A percentile compares a stretch with the other conserved stretches of the same genome.
These are phyloP conservation scores for Scedosporium boydii DNA, from an alignment of 2,329 filamentous ascomycete species.

Conservation along the genomic window DNA sequence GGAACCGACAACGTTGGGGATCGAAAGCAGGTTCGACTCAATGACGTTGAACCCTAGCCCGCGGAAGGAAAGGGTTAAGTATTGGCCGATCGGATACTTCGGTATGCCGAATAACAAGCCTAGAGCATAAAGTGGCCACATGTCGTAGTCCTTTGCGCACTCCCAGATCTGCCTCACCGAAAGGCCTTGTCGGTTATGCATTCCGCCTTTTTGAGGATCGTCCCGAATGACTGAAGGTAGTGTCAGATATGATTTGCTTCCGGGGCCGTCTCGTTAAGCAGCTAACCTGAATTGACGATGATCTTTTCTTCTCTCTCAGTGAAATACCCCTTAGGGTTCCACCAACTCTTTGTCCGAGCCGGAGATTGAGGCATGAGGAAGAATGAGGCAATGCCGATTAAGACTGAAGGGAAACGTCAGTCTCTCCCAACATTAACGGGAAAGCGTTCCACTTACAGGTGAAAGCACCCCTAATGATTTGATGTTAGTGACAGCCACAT, in stretches of 20 bases:
- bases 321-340: conserved; percentile 51
- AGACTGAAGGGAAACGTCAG: conserved; percentile 17
- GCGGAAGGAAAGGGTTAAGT: conserved; percentile 41
- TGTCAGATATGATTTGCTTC: conserved; percentile 6
- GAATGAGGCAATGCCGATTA: conserved; percentile 42
- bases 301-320: conserved; percentile 55
- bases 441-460: not conserved
- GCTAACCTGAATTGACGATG: conserved; percentile 45
- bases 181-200: conserved; percentile 42
- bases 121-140: conserved; percentile 42
- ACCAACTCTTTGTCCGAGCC: conserved; percentile 49
- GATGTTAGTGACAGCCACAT: not conserved
- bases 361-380: conserved; percentile 52
- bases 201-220: conserved; percentile 44
- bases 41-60: conserved; percentile 40
- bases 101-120: conserved; percentile 38
- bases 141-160: conserved; percentile 38
- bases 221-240: conserved; percentile 32
- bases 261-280: not conserved
- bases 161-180: conserved; percentile 33
- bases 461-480: not conserved
- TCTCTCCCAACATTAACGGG: not conserved
- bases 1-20: conserved; percentile 35
- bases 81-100: conserved; percentile 32
- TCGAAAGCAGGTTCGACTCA: conserved; percentile 42